Conservation (phyloP, 805 yeast species). For the Alloascoidea africana region DNA sequence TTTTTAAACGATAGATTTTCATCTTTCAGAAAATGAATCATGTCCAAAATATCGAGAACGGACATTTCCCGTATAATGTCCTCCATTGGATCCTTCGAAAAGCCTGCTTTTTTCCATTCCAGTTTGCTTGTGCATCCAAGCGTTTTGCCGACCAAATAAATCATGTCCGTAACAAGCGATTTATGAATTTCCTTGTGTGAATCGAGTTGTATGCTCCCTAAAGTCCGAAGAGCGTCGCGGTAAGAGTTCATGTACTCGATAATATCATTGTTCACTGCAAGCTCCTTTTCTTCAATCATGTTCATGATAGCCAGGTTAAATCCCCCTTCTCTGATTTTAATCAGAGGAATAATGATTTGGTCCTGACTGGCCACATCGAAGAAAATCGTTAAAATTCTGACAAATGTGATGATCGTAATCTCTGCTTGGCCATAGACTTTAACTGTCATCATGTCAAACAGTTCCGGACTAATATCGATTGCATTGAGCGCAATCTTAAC, state of each 20-base stretch:
- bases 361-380: background rate
- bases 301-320: background rate
- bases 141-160: background rate
- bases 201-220: background rate
- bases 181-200: background rate
- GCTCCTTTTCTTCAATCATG: background rate
- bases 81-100: constrained; percentile 1
- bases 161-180: background rate
- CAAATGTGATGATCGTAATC: background rate
- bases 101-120: background rate
- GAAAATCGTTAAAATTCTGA: background rate
- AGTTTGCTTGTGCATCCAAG: background rate
- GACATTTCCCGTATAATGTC: background rate
- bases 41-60: constrained; percentile 25
- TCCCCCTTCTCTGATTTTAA: background rate
- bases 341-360: background rate
- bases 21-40: constrained; percentile 26
- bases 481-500: background rate
- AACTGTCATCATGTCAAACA: background rate
- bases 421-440: background rate
- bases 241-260: background rate
- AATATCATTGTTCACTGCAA: background rate
- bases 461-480: background rate
- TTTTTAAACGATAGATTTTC: constrained; percentile 29
- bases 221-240: background rate